Percentiles rank a stretch among this genome's conserved stretches.
phyloP scores from a whole-genome alignment of 495 filamentous ascomycete genomes.

The Aspergillus hancockii region DNA sequence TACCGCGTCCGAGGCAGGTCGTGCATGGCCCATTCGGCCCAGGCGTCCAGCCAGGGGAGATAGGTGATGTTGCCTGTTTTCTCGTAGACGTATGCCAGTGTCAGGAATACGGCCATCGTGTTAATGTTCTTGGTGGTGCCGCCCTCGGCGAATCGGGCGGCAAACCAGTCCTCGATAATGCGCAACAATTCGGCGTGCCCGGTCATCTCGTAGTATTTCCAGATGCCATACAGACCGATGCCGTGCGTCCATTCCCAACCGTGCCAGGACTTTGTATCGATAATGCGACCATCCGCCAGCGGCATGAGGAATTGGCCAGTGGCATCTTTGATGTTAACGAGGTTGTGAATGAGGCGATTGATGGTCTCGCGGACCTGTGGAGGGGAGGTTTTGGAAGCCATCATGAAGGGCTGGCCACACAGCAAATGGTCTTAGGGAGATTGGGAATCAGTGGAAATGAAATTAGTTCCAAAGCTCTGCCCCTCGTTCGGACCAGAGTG shows the following conservation, averaged over 20 bases:
- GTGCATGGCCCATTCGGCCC: conserved; percentile 77
- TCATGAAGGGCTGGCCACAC: conserved; percentile 4
- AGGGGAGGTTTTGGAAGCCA: conserved; percentile 22
- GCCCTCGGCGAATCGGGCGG: conserved; percentile 60
- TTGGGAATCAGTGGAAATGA: neutral
- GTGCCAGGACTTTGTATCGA: conserved; percentile 77
- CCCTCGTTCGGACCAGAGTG: neutral
- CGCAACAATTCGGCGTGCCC: conserved; percentile 49
- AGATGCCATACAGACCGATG: conserved; percentile 75
- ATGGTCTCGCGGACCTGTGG: conserved; percentile 56
- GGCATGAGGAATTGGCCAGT: conserved; percentile 68
- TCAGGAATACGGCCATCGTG: conserved; percentile 73
- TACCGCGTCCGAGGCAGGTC: conserved; percentile 66
- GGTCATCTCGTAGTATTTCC: conserved; percentile 71
- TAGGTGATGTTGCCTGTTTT: conserved; percentile 61
- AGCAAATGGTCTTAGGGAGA: neutral
- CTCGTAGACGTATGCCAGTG: conserved; percentile 70
- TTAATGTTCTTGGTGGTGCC: conserved; percentile 81
- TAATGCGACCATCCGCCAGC: conserved; percentile 67
- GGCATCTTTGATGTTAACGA: conserved; percentile 69
- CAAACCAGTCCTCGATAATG: conserved; percentile 71
- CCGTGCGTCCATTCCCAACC: conserved; percentile 85
- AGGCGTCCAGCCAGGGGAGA: conserved; percentile 68
- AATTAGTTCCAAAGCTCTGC: neutral
- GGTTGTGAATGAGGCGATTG: conserved; percentile 61